Evolutionary conservation across 257 asterid genomes (phyloP).

Genomic region (Solanum tacnaense): DNA sequence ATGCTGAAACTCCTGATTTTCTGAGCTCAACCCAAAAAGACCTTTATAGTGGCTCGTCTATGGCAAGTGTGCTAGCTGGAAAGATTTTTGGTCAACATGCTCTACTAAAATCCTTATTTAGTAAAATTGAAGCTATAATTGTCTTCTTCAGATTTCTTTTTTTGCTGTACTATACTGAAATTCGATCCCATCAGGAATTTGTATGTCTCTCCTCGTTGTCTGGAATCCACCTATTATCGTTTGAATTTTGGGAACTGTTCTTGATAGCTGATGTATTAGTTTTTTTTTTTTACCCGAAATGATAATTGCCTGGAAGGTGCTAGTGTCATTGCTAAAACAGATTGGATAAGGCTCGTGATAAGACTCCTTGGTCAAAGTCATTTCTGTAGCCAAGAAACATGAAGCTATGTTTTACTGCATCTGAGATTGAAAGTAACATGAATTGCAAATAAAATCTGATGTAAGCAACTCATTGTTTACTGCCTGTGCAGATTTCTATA

Average conservation of each 20-base stretch:
- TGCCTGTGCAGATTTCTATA: constrained; percentile 73
- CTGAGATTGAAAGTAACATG: not conserved
- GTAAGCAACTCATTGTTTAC: constrained; percentile 12
- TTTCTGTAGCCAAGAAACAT: not conserved
- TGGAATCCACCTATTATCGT: not conserved
- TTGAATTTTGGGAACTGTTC: not conserved
- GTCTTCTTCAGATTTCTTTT: not conserved
- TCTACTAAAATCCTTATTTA: not conserved
- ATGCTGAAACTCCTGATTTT: not conserved
- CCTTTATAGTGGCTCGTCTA: not conserved
- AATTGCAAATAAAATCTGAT: constrained; percentile 1
- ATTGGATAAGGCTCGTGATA: not conserved
- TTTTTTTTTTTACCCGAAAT: not conserved
- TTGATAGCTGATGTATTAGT: not conserved
- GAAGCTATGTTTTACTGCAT: not conserved
- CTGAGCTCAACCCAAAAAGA: not conserved
- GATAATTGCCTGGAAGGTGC: not conserved
- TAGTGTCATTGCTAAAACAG: not conserved
- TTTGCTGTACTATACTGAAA: not conserved
- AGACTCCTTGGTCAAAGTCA: not conserved
- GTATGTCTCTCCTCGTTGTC: not conserved
- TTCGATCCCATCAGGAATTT: not conserved
- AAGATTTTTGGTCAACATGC: not conserved
- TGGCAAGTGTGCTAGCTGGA: not conserved
- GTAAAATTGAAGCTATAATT: not conserved